Evolutionary conservation across 164 flowering plant genomes (phyloP), one percentile per base, ranked within the genome.

Genomic region (Vitis cinerea): DNA sequence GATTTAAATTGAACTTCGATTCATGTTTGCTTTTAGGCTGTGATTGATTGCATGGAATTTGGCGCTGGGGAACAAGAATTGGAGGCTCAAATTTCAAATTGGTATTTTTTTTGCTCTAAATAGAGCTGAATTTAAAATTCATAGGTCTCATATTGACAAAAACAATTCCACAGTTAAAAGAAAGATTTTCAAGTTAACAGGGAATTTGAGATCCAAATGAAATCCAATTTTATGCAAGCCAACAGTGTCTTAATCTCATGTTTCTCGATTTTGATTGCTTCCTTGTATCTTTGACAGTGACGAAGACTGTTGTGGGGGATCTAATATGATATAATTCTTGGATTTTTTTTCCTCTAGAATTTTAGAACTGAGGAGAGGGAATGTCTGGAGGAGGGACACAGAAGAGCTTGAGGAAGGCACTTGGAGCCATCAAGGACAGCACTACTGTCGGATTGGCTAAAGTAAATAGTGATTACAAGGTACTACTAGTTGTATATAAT

Each of bases 401-500:
- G 78, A 92, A 78, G 31, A 93, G 95, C 76, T 74, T 93, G 71
- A 82, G 99, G 75, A 96, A 91, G 75, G 92, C 93, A 47, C 83
- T 96, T 53, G 98, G 99, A 69, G 92, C 98, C 29, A 84, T 96
- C 54, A 96, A 96, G 88, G 99, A 96, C 67, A 85, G 93, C 50
- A 96, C 99, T 3, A 92, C 97, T 15, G 97, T 96, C 69, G 88
- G 88, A 51, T 86, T 96, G 85, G 99, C 99, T 62, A 96, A 90
- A 87, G 96, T 96, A 23, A 93, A 91, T 56, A 96, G 99, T 74
- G 97, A 87, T 68, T 96, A 93, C 80, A 93, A 91, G 99, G 99
- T 96, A 75, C 0, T 19, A 53, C 16, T 51, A 63, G 53, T 50
- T 51, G 29, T 70, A 16, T 66, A 17, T 53, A 57, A 9, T 3